Evolutionary conservation across 176 grass and related monocot genomes (phyloP), one percentile per base, ranked within the genome.

Genomic region (Juncus effusus): DNA sequence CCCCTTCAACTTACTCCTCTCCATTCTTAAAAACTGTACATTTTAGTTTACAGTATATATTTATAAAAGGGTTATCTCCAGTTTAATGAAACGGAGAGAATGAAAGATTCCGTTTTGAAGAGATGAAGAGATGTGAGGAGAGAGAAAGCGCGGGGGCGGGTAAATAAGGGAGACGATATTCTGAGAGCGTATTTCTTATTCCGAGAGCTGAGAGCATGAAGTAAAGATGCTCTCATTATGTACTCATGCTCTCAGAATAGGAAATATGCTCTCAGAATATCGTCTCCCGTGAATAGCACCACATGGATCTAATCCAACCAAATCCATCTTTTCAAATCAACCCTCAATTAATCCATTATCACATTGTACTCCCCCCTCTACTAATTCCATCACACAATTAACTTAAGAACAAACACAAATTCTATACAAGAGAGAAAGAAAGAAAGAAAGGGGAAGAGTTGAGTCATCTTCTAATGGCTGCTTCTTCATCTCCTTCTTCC

Each of bases 71-170:
- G 42, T 47, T 7, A 66, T 51, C 6, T 67, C 16, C 64, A 67
- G 44, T 16, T 63, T 2, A 8, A 13, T 1, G 3, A 16, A 45
- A 6, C 10, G 11, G 6, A 14, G 59, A 39, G 3, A 6, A 60
- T 6, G 6, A 52, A 52, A 52, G 12, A 52, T 52, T 52, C 12
- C 49, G 12, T 7, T 52, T 52, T 52, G 6, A 9, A 11, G 38
- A 64, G 61, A 65, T 28, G 10, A 14, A 45, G 2, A 44, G 61
- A 44, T 7, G 15, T 10, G 67, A 56, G 54, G 69, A 74, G 70
- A 74, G 73, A 76, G 73, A 76, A 62, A 78, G 75, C 75, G 75
- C 75, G 75, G 55, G 64, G 55, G 75, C 75, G 75, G 75, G 75
- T 69, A 78, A 59, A 14, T 28, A 28, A 28, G 19, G 19, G 19